These are phyloP conservation scores for Calvatia gigantea DNA, from an alignment of 768 basidiomycete genomes.

Conservation along the genomic window DNA sequence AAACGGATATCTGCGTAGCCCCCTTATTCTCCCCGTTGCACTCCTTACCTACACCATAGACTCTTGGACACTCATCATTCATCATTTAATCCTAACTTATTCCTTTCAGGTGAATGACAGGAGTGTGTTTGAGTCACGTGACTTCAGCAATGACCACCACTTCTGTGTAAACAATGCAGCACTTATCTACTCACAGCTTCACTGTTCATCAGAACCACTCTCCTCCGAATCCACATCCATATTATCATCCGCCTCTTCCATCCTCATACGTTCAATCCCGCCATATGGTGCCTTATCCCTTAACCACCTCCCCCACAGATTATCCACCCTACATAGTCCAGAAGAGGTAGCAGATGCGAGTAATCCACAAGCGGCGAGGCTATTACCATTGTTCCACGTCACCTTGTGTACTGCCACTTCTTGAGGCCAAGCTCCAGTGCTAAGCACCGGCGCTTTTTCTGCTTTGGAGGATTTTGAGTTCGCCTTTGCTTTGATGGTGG, in stretches of 20 bases:
- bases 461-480: slow-evolving; percentile 20
- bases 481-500: slow-evolving; percentile 33
- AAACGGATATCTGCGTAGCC: slow-evolving; percentile 13
- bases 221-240: slow-evolving; percentile 43
- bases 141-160: too few relatives aligned
- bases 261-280: slow-evolving; percentile 56
- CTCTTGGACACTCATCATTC: not conserved
- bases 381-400: slow-evolving; percentile 77
- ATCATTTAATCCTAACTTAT: not conserved
- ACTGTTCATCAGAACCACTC: slow-evolving; percentile 13
- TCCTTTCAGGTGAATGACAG: not conserved
- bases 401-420: slow-evolving; percentile 78
- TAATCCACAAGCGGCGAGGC: slow-evolving; percentile 53
- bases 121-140: too few relatives aligned
- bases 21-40: not conserved
- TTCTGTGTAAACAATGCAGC: too few relatives aligned
- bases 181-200: not conserved
- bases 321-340: slow-evolving; percentile 85
- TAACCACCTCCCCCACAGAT: slow-evolving; percentile 72
- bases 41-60: not conserved
- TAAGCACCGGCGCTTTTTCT: slow-evolving; percentile 20
- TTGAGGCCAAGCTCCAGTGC: slow-evolving; percentile 74
- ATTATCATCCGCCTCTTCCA: slow-evolving; percentile 41
- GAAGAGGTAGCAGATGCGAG: slow-evolving; percentile 80
- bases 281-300: slow-evolving; percentile 65